phyloP scores from a whole-genome alignment of 192 early-diverging fungal species.

The Kappamyces sp. region DNA sequence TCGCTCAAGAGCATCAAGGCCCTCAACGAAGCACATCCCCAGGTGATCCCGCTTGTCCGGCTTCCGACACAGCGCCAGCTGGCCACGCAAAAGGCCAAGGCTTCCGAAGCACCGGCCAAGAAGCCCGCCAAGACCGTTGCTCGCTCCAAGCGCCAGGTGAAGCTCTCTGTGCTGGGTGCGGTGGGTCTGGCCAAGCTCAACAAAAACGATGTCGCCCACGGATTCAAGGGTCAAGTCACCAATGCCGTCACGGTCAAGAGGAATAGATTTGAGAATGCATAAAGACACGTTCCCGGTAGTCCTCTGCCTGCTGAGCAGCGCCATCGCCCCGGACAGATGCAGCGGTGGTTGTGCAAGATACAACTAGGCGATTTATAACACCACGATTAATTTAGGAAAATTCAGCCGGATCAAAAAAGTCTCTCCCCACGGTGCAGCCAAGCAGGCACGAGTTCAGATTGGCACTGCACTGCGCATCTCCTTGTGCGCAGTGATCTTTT shows the following conservation, averaged over 20 bases:
- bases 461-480: constrained; percentile 1
- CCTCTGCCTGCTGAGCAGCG: no score
- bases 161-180: constrained; percentile 33
- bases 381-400: no score
- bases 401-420: constrained; percentile 11
- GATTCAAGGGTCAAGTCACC: constrained; percentile 25
- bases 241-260: constrained; percentile 28
- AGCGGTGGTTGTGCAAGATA: no score
- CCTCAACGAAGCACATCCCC: constrained; percentile 27
- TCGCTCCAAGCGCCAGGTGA: constrained; percentile 13
- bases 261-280: constrained; percentile 42
- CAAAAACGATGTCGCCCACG: constrained; percentile 31
- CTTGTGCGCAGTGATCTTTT: constrained; percentile 4
- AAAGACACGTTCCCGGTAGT: no score
- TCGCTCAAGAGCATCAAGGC: constrained; percentile 15
- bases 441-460: constrained; percentile 7
- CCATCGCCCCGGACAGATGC: no score
- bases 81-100: constrained; percentile 8
- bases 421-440: constrained; percentile 7
- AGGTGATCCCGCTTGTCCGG: constrained; percentile 1
- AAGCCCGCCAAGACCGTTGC: constrained; percentile 9
- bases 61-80: constrained; percentile 25
- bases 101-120: constrained; percentile 13
- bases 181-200: constrained; percentile 36
- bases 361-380: no score